Conservation (phyloP, 2,329 filamentous ascomycete genomes). For the Biscogniauxia sp. region DNA sequence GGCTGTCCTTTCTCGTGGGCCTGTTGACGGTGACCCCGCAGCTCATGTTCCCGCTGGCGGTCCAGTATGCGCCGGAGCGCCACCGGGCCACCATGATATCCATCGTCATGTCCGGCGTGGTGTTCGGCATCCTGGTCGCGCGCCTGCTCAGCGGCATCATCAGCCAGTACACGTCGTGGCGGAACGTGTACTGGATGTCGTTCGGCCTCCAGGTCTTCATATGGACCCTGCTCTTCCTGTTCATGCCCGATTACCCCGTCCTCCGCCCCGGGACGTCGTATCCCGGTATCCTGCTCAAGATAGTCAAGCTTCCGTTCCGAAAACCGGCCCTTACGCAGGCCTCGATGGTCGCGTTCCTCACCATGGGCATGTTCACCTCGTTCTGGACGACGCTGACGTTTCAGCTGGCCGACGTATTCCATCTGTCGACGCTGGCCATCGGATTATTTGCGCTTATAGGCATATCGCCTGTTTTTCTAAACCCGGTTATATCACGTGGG, state of each 20-base stretch:
- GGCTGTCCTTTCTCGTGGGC: conserved; percentile 70
- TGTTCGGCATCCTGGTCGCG: conserved; percentile 74
- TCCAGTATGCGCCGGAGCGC: conserved; percentile 70
- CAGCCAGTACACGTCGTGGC: conserved; percentile 71
- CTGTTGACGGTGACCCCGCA: conserved; percentile 78
- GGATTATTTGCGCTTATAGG: conserved; percentile 31
- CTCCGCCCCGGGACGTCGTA: conserved; percentile 71
- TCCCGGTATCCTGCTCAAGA: conserved; percentile 61
- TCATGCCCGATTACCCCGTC: conserved; percentile 78
- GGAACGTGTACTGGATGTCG: conserved; percentile 75
- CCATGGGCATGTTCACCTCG: conserved; percentile 48
- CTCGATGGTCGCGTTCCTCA: conserved; percentile 64
- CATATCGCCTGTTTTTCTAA: conserved; percentile 29
- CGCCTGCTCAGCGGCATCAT: conserved; percentile 74
- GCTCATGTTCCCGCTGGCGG: conserved; percentile 76
- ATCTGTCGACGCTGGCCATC: conserved; percentile 25
- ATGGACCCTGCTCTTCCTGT: conserved; percentile 62
- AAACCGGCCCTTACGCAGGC: conserved; percentile 70
- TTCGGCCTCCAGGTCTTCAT: conserved; percentile 70
- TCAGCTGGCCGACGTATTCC: conserved; percentile 28
- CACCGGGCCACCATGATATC: conserved; percentile 68
- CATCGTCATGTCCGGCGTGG: conserved; percentile 71
- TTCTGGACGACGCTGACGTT: conserved; percentile 47
- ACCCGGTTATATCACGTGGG: conserved; percentile 25
- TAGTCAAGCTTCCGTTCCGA: conserved; percentile 60